Percentiles rank a stretch among this genome's conserved stretches.
phyloP scores from a whole-genome alignment of 78 protist genomes.

The Dictyostelium capitatum region DNA sequence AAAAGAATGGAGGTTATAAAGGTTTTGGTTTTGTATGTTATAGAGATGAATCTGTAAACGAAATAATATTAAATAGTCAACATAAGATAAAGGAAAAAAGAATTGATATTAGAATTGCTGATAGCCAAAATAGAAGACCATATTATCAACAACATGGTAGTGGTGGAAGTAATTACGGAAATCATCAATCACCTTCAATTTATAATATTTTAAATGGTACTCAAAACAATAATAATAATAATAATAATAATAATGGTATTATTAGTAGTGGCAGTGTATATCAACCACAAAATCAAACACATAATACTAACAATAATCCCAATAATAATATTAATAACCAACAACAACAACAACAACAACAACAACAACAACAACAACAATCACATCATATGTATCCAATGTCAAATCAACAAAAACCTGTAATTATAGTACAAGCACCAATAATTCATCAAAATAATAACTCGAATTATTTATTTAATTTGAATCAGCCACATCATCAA shows the following conservation, averaged over 20 bases:
- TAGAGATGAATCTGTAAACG: slow-evolving; percentile 41
- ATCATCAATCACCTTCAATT: background rate
- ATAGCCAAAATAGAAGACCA: slow-evolving; percentile 24
- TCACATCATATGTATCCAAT: background rate
- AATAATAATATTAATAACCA: no score
- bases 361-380: background rate
- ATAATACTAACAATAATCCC: no score
- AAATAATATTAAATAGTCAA: background rate
- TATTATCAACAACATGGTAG: background rate
- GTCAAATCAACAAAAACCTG: background rate
- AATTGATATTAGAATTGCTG: slow-evolving; percentile 77
- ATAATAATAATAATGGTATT: background rate
- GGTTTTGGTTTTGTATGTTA: slow-evolving; percentile 65
- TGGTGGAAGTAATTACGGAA: background rate
- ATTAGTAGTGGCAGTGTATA: background rate
- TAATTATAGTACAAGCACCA: background rate
- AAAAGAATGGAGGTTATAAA: slow-evolving; percentile 44
- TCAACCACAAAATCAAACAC: background rate
- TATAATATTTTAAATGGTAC: no score
- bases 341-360: slow-evolving; percentile 12
- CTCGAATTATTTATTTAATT: no score
- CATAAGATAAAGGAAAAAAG: slow-evolving; percentile 43
- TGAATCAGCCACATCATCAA: background rate
- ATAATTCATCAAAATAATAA: no score
- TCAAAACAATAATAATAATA: no score